A percentile compares a stretch with the other conserved stretches of the same genome.
Conservation (phyloP, 106 monocot genomes). For the Acorus calamus region DNA sequence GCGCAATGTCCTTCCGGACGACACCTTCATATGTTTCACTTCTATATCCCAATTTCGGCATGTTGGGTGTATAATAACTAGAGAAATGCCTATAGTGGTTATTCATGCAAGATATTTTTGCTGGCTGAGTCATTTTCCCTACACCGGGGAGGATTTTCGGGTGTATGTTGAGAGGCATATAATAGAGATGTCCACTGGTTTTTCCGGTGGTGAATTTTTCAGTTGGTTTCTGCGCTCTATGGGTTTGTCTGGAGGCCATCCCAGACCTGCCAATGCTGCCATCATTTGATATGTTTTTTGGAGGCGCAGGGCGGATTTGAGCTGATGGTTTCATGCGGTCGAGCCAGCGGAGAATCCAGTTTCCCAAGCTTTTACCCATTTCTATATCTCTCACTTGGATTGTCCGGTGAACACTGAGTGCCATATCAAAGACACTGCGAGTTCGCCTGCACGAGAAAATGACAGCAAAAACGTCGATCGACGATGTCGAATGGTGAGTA, state of each 20-base stretch:
- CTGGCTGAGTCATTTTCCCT: slow-evolving; percentile 38
- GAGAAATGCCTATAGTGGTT: slow-evolving; percentile 11
- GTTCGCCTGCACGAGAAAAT: slow-evolving; percentile 41
- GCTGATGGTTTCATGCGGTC: slow-evolving; percentile 82
- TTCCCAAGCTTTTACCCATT: slow-evolving; percentile 70
- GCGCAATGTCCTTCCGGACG: slow-evolving; percentile 61
- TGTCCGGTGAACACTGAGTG: slow-evolving; percentile 63
- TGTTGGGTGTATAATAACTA: background rate
- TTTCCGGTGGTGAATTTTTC: slow-evolving; percentile 11
- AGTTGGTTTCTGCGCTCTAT: slow-evolving; percentile 7
- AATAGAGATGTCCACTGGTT: slow-evolving; percentile 32
- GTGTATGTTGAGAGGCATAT: slow-evolving; percentile 29
- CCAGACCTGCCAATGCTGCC: slow-evolving; percentile 5
- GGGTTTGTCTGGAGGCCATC: slow-evolving; percentile 6
- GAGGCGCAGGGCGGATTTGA: slow-evolving; percentile 32
- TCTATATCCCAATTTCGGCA: background rate
- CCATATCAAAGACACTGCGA: slow-evolving; percentile 59
- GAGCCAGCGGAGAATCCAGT: slow-evolving; percentile 69
- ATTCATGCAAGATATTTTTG: background rate
- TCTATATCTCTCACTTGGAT: slow-evolving; percentile 80
- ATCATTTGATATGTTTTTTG: background rate
- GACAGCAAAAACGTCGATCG: background rate
- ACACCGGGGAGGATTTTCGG: slow-evolving; percentile 34
- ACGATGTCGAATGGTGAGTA: no score
- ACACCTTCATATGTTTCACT: slow-evolving; percentile 22